Evolutionary conservation across 345 rosid genomes (phyloP), one percentile per base, ranked within the genome.

Genomic region (Diplotaxis tenuifolia): DNA sequence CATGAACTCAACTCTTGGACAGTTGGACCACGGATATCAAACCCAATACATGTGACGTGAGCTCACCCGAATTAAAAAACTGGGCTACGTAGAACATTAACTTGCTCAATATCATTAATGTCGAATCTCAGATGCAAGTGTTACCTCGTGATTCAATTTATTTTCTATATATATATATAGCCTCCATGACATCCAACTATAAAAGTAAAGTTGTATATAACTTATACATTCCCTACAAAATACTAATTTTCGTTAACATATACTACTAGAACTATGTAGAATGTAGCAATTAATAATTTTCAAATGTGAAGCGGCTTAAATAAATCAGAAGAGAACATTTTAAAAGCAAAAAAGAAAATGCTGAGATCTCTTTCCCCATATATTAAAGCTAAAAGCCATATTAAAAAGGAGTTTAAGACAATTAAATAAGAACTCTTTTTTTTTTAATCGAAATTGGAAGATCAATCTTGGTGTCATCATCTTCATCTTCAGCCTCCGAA

Each of bases 401-500:
- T 16, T 47, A 32, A 40, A 14, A 14, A 16, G n/a, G 11, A 18
- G 10, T 2, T 61, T 18, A 32, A 53, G 36, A 25, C 1, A 12
- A 53, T 11, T 53, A 6, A 65, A 70, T 8, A 22, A 11, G 47
- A 70, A 20, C n/a, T n/a, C n/a, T n/a, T 25, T 25, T 25, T 25
- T 38, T 15, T 55, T 4, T 23, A 53, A 7, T 9, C 4, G 9
- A 50, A 67, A 53, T n/a, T n/a, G 5, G 45, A 60, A 67, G 73
- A 75, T 0, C 8, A 67, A 60, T 75, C 62, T 67, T 57, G 78
- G 14, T 34, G 62, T 42, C 50, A 42, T 38, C 12, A 50, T 61
- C n/a, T n/a, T n/a, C 29, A 66, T 72, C 69, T 60, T 77, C 83
- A 83, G 65, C 85, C 89, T 75, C 89, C 89, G 15, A 77, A 74